Evolutionary conservation across 306 rosid species (phyloP).

Genomic region (Malus orientalis): DNA sequence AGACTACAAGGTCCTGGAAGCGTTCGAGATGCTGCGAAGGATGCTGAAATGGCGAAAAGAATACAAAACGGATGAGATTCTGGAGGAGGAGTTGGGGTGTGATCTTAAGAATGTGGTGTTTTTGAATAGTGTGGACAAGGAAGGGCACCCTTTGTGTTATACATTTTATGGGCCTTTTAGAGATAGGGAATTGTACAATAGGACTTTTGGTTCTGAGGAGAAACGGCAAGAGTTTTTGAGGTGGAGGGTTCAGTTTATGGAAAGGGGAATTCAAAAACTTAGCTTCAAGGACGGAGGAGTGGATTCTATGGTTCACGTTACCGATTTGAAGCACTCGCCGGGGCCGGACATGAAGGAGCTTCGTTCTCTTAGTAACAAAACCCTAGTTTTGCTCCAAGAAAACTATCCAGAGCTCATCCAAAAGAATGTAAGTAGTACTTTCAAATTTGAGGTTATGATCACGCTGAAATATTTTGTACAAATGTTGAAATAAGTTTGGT

Average conservation of each 20-base stretch:
- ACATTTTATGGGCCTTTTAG: constrained; percentile 31
- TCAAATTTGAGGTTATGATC: neutral
- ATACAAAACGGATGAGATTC: constrained; percentile 29
- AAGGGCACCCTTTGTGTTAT: constrained; percentile 62
- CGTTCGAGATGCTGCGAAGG: constrained; percentile 60
- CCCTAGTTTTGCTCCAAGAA: constrained; percentile 38
- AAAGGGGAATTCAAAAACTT: constrained; percentile 38
- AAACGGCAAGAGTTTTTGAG: constrained; percentile 43
- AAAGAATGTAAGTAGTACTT: constrained; percentile 23
- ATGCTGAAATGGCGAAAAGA: constrained; percentile 57
- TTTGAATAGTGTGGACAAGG: constrained; percentile 38
- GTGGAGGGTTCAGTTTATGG: constrained; percentile 57
- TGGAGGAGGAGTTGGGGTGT: constrained; percentile 27
- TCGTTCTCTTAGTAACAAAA: constrained; percentile 30
- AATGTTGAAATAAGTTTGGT: neutral
- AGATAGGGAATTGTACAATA: constrained; percentile 31
- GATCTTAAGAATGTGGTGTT: constrained; percentile 29
- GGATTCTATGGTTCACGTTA: constrained; percentile 45
- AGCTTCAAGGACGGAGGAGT: constrained; percentile 56
- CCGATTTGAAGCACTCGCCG: constrained; percentile 53
- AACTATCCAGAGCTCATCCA: constrained; percentile 60
- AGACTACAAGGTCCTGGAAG: constrained; percentile 51
- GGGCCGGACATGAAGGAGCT: constrained; percentile 51
- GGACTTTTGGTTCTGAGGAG: constrained; percentile 37
- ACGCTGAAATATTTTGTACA: too few relatives aligned